Base-by-base conservation (phyloP, 805 yeast genomes). In the Candida dajiaensis region DNA sequence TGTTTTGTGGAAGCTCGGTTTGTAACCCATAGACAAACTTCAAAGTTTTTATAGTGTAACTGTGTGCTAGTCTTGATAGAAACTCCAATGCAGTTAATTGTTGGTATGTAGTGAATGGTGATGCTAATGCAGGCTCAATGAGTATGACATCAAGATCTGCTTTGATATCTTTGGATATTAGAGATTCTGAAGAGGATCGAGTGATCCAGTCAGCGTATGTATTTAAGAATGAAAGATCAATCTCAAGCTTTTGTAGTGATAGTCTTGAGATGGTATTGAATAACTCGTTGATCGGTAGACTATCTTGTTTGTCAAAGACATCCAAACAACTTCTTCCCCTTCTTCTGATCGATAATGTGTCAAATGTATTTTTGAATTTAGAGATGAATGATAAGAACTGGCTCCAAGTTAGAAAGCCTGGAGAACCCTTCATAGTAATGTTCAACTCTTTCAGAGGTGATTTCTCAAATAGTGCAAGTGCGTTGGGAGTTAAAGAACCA, bases 21-120 rank as follows among this genome's bases (percentile, higher is more conserved):
- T 54, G 59, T 6, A 54, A 22, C 6, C 62, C 62, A 47, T 51
- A 57, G 0, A 50, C 45, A 6, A 51, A 28, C 33, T 50, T 52
- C 20, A 58, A n/a, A 0, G 53, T 40, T 1, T 16, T 20, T 4
- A 52, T 46, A 3, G 18, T 19, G 26, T 26, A 48, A 6, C 21
- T 8, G 31, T 31, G 3, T 21, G 49, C 38, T 7, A 50, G 6
- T 8, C 11, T 10, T 7, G 40, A 5, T 36, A 53, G 19, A 36
- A 51, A 41, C 11, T 23, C 15, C 8, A 29, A 33, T 19, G 26
- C 13, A 13, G 22, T 35, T 4, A 10, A 39, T 23, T 40, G 46
- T 26, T 31, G 41, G 2, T 41, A 35, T 3, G 21, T 42, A 1
- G 55, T 45, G 25, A 53, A 46, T 6, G 48, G 44, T 3, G 53